These are phyloP conservation scores for Ophiostoma ulmi DNA, from an alignment of 2,329 filamentous ascomycete species.

Conservation along the genomic window DNA sequence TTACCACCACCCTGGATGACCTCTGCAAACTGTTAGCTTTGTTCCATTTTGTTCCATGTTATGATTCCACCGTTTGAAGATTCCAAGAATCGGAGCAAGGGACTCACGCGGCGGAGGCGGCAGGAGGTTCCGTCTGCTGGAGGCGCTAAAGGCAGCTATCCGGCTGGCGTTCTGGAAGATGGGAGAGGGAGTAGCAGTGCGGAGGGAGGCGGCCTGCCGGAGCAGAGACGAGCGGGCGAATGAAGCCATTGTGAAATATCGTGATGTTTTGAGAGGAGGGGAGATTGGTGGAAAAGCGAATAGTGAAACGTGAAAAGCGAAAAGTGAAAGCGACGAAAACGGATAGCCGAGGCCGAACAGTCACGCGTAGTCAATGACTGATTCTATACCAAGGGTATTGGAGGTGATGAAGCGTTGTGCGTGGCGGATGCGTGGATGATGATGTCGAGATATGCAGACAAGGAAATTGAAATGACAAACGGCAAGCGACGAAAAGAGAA, in stretches of 20 bases:
- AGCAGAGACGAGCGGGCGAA: constrained; percentile 52
- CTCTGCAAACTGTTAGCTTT: constrained; percentile 46
- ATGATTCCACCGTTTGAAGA: no score
- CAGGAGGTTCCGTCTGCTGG: constrained; percentile 67
- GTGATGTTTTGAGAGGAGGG: neutral
- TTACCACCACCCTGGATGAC: constrained; percentile 69
- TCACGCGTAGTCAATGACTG: neutral
- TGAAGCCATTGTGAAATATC: constrained; percentile 47
- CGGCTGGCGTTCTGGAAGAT: constrained; percentile 42
- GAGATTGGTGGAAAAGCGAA: neutral
- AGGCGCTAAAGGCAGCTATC: constrained; percentile 81
- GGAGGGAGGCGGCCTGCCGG: constrained; percentile 44
- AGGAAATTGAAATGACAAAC: constrained; percentile 4
- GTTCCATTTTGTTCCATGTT: neutral
- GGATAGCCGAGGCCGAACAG: neutral
- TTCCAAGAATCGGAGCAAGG: neutral
- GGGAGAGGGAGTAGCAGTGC: constrained; percentile 27
- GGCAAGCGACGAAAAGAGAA: constrained; percentile 15
- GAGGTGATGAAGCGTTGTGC: neutral
- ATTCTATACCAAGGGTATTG: neutral
- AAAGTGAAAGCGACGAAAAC: neutral
- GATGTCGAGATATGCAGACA: constrained; percentile 4
- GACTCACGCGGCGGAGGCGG: constrained; percentile 79
- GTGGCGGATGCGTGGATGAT: neutral
- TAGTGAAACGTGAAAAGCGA: neutral